A percentile compares a stretch with the other conserved stretches of the same genome.
Evolutionary conservation across 208 protist genomes (phyloP).

Genomic region (Angomonas desouzai): DNA sequence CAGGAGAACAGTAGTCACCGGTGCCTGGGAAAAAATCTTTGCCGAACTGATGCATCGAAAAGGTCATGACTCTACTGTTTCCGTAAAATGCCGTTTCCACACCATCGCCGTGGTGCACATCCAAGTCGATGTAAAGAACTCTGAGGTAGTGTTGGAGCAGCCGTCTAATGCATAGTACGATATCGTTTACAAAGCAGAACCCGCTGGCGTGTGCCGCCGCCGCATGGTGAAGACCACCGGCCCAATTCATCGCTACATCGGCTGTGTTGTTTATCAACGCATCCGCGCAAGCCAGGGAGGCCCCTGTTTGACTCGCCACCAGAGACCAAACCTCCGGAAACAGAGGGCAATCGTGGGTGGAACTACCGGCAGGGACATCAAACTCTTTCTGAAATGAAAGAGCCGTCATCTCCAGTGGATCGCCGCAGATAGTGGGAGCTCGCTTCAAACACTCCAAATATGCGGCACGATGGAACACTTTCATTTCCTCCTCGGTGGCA

Average conservation of each 20-base stretch:
- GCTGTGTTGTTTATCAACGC: constrained; percentile 89
- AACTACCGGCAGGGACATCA: constrained; percentile 55
- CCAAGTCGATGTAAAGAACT: constrained; percentile 99
- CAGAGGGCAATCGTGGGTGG: constrained; percentile 70
- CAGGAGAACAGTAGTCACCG: constrained; percentile 57
- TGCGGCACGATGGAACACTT: constrained; percentile 55
- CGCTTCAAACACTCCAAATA: constrained; percentile 72
- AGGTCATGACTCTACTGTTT: constrained; percentile 99
- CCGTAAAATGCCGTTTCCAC: constrained; percentile 99
- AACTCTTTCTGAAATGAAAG: constrained; percentile 80
- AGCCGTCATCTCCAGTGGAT: constrained; percentile 49
- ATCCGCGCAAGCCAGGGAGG: constrained; percentile 93
- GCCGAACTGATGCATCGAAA: constrained; percentile 99
- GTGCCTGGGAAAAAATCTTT: constrained; percentile 98
- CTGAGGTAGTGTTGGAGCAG: constrained; percentile 96
- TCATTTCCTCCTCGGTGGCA: constrained; percentile 57
- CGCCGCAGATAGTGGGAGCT: constrained; percentile 56
- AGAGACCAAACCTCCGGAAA: constrained; percentile 79
- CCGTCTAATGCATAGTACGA: constrained; percentile 99
- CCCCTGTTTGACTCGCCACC: constrained; percentile 78
- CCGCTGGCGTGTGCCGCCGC: constrained; percentile 93
- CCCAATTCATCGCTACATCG: constrained; percentile 99
- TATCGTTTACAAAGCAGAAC: constrained; percentile 99
- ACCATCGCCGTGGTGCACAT: constrained; percentile 99
- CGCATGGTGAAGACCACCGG: constrained; percentile 98